A percentile compares a stretch with the other conserved stretches of the same genome.
Evolutionary conservation across 1,284 basidiomycete species (phyloP).

Genomic region (Malassezia cuniculi): DNA sequence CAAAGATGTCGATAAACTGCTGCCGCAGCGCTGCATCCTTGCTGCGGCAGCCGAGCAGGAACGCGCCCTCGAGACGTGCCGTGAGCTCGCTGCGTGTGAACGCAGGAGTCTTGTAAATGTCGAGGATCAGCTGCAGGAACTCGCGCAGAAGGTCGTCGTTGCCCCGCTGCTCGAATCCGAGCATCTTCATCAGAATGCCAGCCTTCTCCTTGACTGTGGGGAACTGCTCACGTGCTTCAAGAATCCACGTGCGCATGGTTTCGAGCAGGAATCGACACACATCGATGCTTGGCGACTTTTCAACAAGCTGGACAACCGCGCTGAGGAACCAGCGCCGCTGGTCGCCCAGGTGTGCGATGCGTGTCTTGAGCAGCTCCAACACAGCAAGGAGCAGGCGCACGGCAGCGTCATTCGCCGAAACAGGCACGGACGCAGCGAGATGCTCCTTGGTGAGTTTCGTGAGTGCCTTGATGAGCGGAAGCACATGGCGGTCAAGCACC

Average conservation of each 20-base stretch:
- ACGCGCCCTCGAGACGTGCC: constrained; percentile 79
- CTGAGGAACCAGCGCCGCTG: constrained; percentile 58
- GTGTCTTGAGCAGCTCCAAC: constrained; percentile 49
- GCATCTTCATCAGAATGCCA: constrained; percentile 77
- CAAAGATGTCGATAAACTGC: constrained; percentile 79
- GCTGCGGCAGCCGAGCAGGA: constrained; percentile 79
- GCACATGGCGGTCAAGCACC: constrained; percentile 65
- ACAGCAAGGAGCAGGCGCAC: constrained; percentile 49
- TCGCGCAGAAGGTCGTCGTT: constrained; percentile 63
- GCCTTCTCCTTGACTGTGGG: constrained; percentile 96
- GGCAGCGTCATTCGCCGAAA: constrained; percentile 31
- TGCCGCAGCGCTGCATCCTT: constrained; percentile 67
- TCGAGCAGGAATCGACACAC: constrained; percentile 79
- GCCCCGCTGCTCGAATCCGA: constrained; percentile 62
- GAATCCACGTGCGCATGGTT: constrained; percentile 74
- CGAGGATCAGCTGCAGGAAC: constrained; percentile 80
- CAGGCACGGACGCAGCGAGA: constrained; percentile 50
- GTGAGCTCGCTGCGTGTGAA: constrained; percentile 86
- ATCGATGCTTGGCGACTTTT: constrained; percentile 72
- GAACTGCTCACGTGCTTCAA: constrained; percentile 50
- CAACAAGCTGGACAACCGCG: constrained; percentile 65
- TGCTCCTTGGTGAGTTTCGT: constrained; percentile 81
- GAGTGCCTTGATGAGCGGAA: constrained; percentile 68
- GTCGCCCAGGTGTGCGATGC: constrained; percentile 51
- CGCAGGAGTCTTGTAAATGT: constrained; percentile 78